Conservation (phyloP, 1,139 yeast species). For the Nakaseomyces kungkrabaensis region DNA sequence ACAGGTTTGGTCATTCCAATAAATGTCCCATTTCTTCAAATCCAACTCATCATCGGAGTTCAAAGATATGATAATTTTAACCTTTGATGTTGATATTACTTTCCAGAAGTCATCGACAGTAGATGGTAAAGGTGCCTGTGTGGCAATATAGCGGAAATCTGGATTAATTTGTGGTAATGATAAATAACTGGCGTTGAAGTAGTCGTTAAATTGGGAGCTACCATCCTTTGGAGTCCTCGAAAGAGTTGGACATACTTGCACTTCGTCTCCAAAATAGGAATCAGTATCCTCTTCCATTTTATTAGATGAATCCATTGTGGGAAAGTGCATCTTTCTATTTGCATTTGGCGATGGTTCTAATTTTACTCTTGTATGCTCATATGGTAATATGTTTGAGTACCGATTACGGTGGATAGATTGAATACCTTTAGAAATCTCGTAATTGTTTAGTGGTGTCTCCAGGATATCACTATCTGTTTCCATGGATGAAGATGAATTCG, state of each 20-base stretch:
- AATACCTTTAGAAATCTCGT: conserved; percentile 52
- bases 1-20: conserved; percentile 37
- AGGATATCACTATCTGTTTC: conserved; percentile 14
- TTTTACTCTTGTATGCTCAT: conserved; percentile 68
- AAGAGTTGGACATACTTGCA: conserved; percentile 5
- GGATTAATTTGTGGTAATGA: conserved; percentile 31
- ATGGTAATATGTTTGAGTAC: conserved; percentile 74
- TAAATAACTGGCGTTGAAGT: conserved; percentile 56
- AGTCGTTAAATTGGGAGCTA: conserved; percentile 32
- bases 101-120: conserved; percentile 80
- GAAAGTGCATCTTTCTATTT: not conserved
- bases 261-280: not conserved
- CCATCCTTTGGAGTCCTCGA: not conserved
- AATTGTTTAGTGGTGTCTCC: conserved; percentile 31
- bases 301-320: not conserved
- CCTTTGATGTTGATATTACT: conserved; percentile 51
- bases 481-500: conserved; percentile 11
- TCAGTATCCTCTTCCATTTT: not conserved
- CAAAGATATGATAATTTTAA: conserved; percentile 59
- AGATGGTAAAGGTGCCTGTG: conserved; percentile 75
- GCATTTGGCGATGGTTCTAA: conserved; percentile 32
- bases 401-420: conserved; percentile 66
- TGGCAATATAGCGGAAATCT: conserved; percentile 52
- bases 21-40: conserved; percentile 44
- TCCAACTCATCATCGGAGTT: conserved; percentile 50